phyloP scores from a whole-genome alignment of 768 basidiomycete genomes.

The Amanita pallidorosea region DNA sequence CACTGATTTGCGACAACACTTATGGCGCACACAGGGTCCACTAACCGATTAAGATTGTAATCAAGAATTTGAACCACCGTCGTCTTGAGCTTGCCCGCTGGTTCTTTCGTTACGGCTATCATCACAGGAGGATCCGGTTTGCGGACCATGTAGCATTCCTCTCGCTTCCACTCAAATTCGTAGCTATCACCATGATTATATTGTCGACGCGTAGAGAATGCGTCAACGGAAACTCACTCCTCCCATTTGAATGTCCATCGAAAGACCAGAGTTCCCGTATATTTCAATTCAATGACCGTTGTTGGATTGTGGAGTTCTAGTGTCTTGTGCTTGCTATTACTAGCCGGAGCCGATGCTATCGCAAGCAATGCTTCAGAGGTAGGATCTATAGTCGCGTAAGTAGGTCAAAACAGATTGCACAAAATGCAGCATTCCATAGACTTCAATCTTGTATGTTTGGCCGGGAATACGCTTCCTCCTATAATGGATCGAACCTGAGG shows the following conservation, averaged over 20 bases:
- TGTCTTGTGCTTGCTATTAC: constrained; percentile 62
- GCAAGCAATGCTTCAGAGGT: constrained; percentile 61
- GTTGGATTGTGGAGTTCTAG: constrained; percentile 71
- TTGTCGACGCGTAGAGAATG: not conserved
- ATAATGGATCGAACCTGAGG: constrained; percentile 55
- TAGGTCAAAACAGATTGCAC: not conserved
- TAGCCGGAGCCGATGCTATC: constrained; percentile 51
- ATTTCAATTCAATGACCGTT: constrained; percentile 57
- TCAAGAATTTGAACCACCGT: constrained; percentile 68
- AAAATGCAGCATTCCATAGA: constrained; percentile 42
- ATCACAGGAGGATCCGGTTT: constrained; percentile 85
- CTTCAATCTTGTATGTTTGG: constrained; percentile 48
- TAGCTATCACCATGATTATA: constrained; percentile 36
- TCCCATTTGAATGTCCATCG: constrained; percentile 79
- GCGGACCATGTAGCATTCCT: constrained; percentile 72
- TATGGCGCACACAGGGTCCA: not conserved
- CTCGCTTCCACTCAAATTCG: constrained; percentile 79
- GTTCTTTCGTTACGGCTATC: constrained; percentile 73
- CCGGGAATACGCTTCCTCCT: constrained; percentile 53
- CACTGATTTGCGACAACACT: not conserved
- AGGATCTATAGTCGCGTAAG: constrained; percentile 39
- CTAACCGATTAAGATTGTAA: constrained; percentile 73
- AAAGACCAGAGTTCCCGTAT: constrained; percentile 63
- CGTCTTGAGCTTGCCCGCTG: constrained; percentile 53
- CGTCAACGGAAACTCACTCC: constrained; percentile 40